These are phyloP conservation scores for Bondarzewia mesenterica DNA, from an alignment of 1,284 basidiomycete genomes.

Conservation along the genomic window DNA sequence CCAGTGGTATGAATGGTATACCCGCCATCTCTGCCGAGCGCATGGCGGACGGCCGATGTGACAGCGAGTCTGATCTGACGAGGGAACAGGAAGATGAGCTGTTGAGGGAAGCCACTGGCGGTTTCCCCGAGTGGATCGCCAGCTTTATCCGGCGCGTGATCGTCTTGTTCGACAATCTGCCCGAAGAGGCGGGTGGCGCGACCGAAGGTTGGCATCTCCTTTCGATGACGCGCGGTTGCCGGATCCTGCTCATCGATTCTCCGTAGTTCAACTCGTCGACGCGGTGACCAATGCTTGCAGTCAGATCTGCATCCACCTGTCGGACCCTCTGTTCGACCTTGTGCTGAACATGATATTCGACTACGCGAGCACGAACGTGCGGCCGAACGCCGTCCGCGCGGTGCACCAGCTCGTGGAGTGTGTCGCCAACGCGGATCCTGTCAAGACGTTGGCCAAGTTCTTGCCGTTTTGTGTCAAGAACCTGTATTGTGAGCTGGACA, in stretches of 20 bases:
- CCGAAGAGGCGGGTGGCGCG: slow-evolving; percentile 66
- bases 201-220: slow-evolving; percentile 43
- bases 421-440: slow-evolving; percentile 74
- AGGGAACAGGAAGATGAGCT: slow-evolving; percentile 54
- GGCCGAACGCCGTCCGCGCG: slow-evolving; percentile 80
- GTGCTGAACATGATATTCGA: slow-evolving; percentile 78
- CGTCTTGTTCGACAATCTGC: slow-evolving; percentile 79
- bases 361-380: slow-evolving; percentile 70
- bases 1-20: slow-evolving; percentile 1
- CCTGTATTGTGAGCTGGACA: slow-evolving; percentile 73
- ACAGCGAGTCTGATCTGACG: slow-evolving; percentile 32
- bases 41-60: slow-evolving; percentile 21
- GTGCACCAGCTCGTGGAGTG: slow-evolving; percentile 85
- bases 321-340: slow-evolving; percentile 75
- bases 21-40: slow-evolving; percentile 1
- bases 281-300: slow-evolving; percentile 61
- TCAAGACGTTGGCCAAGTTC: slow-evolving; percentile 71
- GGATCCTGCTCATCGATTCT: not conserved
- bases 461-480: slow-evolving; percentile 68
- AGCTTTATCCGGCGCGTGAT: slow-evolving; percentile 80
- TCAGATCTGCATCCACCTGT: slow-evolving; percentile 78
- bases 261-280: slow-evolving; percentile 57
- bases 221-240: not conserved
- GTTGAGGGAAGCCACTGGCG: slow-evolving; percentile 53
- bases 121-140: slow-evolving; percentile 75